These are phyloP conservation scores for Carex kokanica DNA, from an alignment of 176 grass and related monocot genomes.

Conservation along the genomic window DNA sequence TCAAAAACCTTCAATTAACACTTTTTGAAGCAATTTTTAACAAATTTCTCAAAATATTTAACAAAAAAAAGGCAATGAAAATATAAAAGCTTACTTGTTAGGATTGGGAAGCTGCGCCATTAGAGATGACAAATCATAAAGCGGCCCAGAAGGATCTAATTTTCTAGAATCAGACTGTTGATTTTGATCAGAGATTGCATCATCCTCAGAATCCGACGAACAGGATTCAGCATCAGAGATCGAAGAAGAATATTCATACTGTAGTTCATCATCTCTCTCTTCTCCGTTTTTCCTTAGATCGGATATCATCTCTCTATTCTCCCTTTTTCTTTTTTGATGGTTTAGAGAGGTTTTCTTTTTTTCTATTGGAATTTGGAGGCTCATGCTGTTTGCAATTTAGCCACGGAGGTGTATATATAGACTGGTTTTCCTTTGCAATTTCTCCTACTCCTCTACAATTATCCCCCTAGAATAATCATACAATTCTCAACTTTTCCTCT, in stretches of 20 bases:
- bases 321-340: constrained; percentile 29
- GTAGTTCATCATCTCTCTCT: constrained; percentile 48
- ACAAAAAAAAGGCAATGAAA: not conserved
- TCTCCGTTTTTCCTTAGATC: constrained; percentile 23
- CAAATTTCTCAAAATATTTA: not conserved
- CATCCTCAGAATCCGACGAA: constrained; percentile 35
- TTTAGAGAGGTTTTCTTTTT: no score
- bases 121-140: constrained; percentile 60
- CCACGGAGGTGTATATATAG: constrained; percentile 11
- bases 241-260: constrained; percentile 57
- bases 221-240: constrained; percentile 40
- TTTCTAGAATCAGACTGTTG: constrained; percentile 14
- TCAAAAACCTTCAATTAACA: not conserved
- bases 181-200: constrained; percentile 4
- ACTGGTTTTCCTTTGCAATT: not conserved
- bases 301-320: constrained; percentile 18
- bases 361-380: not conserved
- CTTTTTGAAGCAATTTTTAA: not conserved
- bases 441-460: not conserved
- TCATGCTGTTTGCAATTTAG: not conserved
- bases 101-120: constrained; percentile 48
- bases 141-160: constrained; percentile 23
- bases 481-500: not conserved
- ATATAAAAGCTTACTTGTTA: constrained; percentile 44
- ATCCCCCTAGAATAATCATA: not conserved